Percentiles rank a stretch among this genome's conserved stretches.
These are phyloP conservation scores for Tylopilus felleus DNA, from an alignment of 768 basidiomycete species.

Conservation along the genomic window DNA sequence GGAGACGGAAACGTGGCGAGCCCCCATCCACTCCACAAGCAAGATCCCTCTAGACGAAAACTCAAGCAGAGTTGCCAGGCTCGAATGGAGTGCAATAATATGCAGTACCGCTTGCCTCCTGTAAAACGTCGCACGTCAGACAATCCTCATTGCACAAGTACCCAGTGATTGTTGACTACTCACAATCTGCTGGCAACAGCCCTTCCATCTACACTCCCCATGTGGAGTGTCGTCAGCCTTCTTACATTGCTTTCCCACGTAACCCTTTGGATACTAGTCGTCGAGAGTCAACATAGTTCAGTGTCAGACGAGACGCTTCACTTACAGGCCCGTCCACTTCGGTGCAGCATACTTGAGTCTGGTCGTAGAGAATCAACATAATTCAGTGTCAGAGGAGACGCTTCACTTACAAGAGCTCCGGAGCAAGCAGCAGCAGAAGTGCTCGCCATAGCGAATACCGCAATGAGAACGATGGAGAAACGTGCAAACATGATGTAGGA, in stretches of 20 bases:
- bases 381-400: too few relatives aligned
- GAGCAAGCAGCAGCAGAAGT: background rate
- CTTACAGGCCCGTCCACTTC: too few relatives aligned
- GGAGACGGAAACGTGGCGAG: background rate
- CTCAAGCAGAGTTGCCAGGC: background rate
- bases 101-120: background rate
- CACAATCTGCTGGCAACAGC: background rate
- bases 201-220: background rate
- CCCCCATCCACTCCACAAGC: background rate
- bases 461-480: background rate
- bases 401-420: background rate
- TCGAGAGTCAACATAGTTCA: background rate
- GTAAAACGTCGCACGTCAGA: background rate
- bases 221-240: too few relatives aligned
- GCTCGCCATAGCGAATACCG: background rate
- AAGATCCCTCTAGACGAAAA: background rate
- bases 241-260: background rate
- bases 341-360: too few relatives aligned
- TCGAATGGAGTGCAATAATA: background rate
- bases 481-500: slow-evolving; percentile 4
- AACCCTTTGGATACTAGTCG: background rate
- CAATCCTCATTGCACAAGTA: background rate
- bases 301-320: background rate
- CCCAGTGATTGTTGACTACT: background rate
- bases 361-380: background rate